Percentiles rank a stretch among this genome's conserved stretches.
Evolutionary conservation across 2,329 filamentous ascomycete genomes (phyloP).

Genomic region (Akanthomyces uredinophilus): DNA sequence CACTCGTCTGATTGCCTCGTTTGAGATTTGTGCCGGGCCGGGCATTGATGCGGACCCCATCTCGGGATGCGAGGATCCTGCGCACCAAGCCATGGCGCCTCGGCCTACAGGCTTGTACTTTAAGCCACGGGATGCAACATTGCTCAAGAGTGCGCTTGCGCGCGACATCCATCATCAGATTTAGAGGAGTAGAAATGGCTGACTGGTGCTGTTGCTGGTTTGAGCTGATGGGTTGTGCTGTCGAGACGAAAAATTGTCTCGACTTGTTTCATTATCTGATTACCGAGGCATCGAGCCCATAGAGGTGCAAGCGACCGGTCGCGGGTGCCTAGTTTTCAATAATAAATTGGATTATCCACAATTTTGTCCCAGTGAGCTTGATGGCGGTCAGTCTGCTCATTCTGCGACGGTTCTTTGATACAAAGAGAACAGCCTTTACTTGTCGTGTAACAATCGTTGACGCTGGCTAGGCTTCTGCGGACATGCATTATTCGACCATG

Average conservation of each 20-base stretch:
- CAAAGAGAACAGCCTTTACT: too few species aligned
- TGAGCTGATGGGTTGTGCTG: neutral
- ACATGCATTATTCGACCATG: too few species aligned
- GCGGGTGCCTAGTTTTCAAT: neutral
- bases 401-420: neutral
- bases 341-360: neutral
- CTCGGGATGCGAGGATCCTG: neutral
- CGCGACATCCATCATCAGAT: neutral
- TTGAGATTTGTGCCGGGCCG: neutral
- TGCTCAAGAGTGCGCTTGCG: neutral
- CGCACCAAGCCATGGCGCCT: slow-evolving; percentile 8
- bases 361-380: neutral
- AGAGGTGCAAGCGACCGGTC: neutral
- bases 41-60: slow-evolving; percentile 3
- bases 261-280: too few species aligned
- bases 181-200: neutral
- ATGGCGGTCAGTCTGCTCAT: neutral
- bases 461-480: too few species aligned
- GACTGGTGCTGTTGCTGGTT: neutral
- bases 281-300: too few species aligned
- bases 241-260: neutral
- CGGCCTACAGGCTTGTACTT: slow-evolving; percentile 7
- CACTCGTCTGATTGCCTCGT: neutral
- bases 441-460: too few species aligned
- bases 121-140: neutral